Percentiles rank a stretch among this genome's conserved stretches.
Conservation (phyloP, 805 yeast genomes). For the Starmerella bombicola region DNA sequence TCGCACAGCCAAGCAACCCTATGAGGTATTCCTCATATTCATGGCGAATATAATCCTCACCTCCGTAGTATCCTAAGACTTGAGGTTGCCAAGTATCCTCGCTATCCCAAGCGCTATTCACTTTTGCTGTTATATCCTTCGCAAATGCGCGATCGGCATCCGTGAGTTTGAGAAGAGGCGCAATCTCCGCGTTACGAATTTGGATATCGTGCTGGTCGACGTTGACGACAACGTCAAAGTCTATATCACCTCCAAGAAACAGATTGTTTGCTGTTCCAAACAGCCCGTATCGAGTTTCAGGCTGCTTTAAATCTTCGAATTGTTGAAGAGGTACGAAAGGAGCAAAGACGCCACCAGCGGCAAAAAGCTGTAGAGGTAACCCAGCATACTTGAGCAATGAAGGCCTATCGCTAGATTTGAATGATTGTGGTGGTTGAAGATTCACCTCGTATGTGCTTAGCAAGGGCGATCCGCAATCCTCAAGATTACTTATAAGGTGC, state of each 20-base stretch:
- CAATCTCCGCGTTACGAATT: slow-evolving; percentile 34
- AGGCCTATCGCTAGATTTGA: slow-evolving; percentile 64
- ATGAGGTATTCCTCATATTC: slow-evolving; percentile 83
- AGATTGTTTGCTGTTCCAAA: slow-evolving; percentile 84
- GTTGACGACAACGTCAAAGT: slow-evolving; percentile 62
- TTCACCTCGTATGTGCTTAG: slow-evolving; percentile 42
- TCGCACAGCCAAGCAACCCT: slow-evolving; percentile 58
- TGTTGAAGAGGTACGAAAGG: slow-evolving; percentile 95
- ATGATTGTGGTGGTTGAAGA: slow-evolving; percentile 47
- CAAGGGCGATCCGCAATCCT: slow-evolving; percentile 69
- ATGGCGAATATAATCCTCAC: slow-evolving; percentile 78
- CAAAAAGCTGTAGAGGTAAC: slow-evolving; percentile 74
- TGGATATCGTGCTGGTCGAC: slow-evolving; percentile 38
- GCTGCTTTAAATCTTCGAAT: slow-evolving; percentile 52
- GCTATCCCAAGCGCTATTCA: slow-evolving; percentile 34
- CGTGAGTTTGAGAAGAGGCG: slow-evolving; percentile 37
- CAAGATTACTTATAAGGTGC: slow-evolving; percentile 54
- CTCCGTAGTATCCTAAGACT: slow-evolving; percentile 46
- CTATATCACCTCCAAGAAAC: slow-evolving; percentile 49
- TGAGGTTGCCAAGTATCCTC: slow-evolving; percentile 33
- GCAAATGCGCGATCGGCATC: slow-evolving; percentile 67
- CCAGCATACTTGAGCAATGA: slow-evolving; percentile 75
- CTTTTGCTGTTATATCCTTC: slow-evolving; percentile 41
- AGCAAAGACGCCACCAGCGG: slow-evolving; percentile 74
- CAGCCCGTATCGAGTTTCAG: slow-evolving; percentile 49